Evolutionary conservation across 768 basidiomycete genomes (phyloP).

Genomic region (Leucosporidium scottii): DNA sequence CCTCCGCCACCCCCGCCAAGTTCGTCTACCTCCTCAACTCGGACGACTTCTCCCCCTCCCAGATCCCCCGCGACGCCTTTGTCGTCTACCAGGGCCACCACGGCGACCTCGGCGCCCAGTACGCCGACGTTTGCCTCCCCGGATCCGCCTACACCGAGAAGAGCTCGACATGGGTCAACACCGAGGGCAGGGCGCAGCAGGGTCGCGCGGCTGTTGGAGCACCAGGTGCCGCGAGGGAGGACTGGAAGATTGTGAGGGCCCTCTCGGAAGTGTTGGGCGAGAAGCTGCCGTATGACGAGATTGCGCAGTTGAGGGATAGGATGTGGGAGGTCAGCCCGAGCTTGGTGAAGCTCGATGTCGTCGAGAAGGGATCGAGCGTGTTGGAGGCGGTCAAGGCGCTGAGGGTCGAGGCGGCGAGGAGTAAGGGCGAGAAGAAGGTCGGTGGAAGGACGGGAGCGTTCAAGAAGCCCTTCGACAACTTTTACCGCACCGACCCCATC

Average conservation of each 20-base stretch:
- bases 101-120: constrained; percentile 89
- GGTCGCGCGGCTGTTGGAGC: constrained; percentile 85
- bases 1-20: constrained; percentile 70
- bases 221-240: constrained; percentile 91
- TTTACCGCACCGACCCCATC: constrained; percentile 94
- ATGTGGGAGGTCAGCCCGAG: constrained; percentile 96
- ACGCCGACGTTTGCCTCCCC: constrained; percentile 94
- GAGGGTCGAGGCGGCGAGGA: constrained; percentile 14
- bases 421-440: constrained; percentile 1
- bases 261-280: constrained; percentile 70
- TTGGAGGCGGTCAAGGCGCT: constrained; percentile 30
- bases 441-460: constrained; percentile 46
- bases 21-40: constrained; percentile 96
- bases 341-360: constrained; percentile 72
- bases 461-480: constrained; percentile 76
- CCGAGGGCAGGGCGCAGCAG: constrained; percentile 85
- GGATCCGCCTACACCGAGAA: constrained; percentile 92
- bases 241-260: constrained; percentile 55
- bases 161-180: constrained; percentile 87
- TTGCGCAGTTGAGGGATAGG: constrained; percentile 72
- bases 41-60: constrained; percentile 80
- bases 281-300: constrained; percentile 82
- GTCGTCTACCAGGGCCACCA: constrained; percentile 99
- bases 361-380: constrained; percentile 61
- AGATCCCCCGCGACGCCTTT: constrained; percentile 84